phyloP scores from a whole-genome alignment of 805 yeast genomes.

The Sugiyamaella chiloensis region DNA sequence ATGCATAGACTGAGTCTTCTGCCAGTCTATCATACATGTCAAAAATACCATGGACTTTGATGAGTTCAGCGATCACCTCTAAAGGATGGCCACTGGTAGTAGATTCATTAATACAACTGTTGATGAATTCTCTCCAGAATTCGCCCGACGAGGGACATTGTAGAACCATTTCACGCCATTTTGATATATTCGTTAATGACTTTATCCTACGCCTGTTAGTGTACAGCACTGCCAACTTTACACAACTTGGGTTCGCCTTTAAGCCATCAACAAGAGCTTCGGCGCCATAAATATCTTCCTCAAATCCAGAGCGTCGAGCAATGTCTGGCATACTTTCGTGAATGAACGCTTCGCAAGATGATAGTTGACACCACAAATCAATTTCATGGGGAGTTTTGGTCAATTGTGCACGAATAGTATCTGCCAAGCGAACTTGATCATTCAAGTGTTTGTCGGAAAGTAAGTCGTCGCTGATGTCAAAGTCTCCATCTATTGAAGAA shows the following conservation, averaged over 20 bases:
- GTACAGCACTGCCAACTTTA: not conserved
- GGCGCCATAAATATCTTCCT: not conserved
- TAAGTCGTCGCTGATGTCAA: not conserved
- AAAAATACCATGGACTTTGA: conserved; percentile 6
- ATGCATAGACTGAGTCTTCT: not conserved
- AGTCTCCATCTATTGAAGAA: not conserved
- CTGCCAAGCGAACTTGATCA: not conserved
- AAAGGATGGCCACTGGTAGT: not conserved
- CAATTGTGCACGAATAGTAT: not conserved
- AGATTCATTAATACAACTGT: not conserved
- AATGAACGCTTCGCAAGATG: not conserved
- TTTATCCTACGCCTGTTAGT: not conserved
- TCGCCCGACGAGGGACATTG: not conserved
- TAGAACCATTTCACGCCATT: not conserved
- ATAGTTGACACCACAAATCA: not conserved
- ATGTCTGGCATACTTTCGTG: not conserved
- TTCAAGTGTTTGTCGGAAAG: not conserved
- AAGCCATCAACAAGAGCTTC: conserved; percentile 1
- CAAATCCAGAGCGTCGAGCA: not conserved
- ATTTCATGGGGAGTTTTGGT: not conserved
- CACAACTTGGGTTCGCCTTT: not conserved
- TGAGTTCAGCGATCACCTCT: conserved; percentile 2
- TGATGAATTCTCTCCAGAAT: conserved; percentile 11
- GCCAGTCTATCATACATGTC: not conserved
- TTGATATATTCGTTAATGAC: not conserved